Base-by-base conservation (phyloP, 164 flowering plant species). In the Vitis rupestris region DNA sequence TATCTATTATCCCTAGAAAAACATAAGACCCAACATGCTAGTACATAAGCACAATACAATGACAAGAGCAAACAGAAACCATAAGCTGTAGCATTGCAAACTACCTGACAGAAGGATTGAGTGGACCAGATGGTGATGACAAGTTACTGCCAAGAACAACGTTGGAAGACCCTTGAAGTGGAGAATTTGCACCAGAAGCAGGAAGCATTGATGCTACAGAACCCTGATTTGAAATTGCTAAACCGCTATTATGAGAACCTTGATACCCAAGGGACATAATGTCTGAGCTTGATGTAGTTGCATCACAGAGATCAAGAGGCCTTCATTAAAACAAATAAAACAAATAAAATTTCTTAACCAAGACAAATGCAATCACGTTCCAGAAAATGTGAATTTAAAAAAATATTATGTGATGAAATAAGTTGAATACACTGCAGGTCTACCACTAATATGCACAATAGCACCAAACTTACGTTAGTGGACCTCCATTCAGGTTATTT, bases 271-370 rank as follows among this genome's bases (percentile, higher is more conserved):
- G 76, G 27, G 97, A n/a, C 70, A 77, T 66, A 30, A 73, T 75
- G 65, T 96, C 99, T 12, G 88, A 78, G 72, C 84, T 86, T 50
- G 91, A 72, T 53, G 80, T 59, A 59, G 75, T 78, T 50, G 79
- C 76, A 70, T 93, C 97, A 80, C 85, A 88, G 57, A 91, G 85
- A 83, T 96, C 98, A 78, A 88, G 92, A 51, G 99, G 99, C 83
- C 99, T 96, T 78, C 80, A 83, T 56, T 60, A 30, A 73, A 54
- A 66, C 11, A 68, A 48, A 61, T 10, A 64, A 13, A 66, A 67
- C 57, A 47, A 10, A 31, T 66, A 56, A 55, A 14, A 48, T 53
- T 60, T 10, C 57, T 30, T 23, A 60, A 65, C 3, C 12, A 23
- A 47, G 31, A 60, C 4, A 72, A n/a, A 57, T 50, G 57, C 47